Evolutionary conservation across 352 stramenopile genomes (phyloP), one percentile per base, ranked within the genome.

Genomic region (Globisporangium takayamanum): DNA sequence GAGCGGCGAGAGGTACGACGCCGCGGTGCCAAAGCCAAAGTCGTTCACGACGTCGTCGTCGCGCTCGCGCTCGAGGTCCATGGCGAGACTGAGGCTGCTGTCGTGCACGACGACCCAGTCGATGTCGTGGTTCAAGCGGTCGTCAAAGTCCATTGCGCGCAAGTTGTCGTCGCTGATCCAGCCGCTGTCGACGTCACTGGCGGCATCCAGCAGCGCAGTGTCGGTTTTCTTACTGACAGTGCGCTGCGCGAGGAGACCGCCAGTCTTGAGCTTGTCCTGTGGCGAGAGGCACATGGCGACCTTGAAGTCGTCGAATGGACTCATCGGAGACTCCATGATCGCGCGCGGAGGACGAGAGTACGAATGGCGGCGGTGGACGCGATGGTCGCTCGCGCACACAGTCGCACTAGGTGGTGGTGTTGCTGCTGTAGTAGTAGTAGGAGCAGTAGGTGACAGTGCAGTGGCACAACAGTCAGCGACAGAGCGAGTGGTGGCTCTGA

Each of bases 111-210:
- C 79, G 12, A 91, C 79, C 84, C 84, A 93, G 67, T 93, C 84
- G 58, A 93, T 89, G 49, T 93, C 84, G 51, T 93, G 74, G 62
- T 76, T 89, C 57, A 91, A 62, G 49, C 74, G 68, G 41, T 89
- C 80, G 69, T 91, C 80, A 28, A 89, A 73, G 57, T 88, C 84
- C 66, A 93, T 76, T 44, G 76, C 63, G 51, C 79, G 78, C 50
- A 90, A 59, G 66, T 88, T 88, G 64, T 90, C 84, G 66, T 93
- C 84, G 56, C 76, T 90, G 64, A 90, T 78, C 80, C 84, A 91
- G 22, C 70, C 77, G 51, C 57, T 67, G 54, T 87, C 78, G 46
- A 78, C 64, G 16, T 84, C 72, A 18, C 11, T n/a, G 11, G 70
- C 30, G 39, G 78, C 71, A 26, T 70, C 62, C 50, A 74, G 70